A percentile compares a stretch with the other conserved stretches of the same genome.
Conservation (phyloP, 2,329 filamentous ascomycete genomes). For the Pseudocercospora macadamiae region DNA sequence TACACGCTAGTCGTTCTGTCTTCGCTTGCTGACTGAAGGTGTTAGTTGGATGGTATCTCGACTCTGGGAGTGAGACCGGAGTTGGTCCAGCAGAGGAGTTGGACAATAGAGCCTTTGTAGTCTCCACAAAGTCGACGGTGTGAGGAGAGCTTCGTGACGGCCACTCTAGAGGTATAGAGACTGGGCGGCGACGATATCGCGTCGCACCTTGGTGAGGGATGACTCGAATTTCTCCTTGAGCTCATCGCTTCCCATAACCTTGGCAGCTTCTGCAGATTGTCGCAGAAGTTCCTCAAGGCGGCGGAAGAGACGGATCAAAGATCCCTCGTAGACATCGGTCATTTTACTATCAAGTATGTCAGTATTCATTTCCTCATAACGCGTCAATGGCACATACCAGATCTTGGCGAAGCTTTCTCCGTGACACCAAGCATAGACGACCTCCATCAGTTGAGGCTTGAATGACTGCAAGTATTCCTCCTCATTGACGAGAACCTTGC, state of each 20-base stretch:
- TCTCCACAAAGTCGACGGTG: not conserved
- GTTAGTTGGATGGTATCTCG: not conserved
- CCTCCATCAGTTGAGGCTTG: slow-evolving; percentile 96
- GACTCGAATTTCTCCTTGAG: slow-evolving; percentile 89
- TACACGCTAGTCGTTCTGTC: not conserved
- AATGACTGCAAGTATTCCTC: slow-evolving; percentile 88
- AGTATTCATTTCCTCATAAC: not conserved
- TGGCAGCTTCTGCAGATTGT: slow-evolving; percentile 92
- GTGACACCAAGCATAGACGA: slow-evolving; percentile 88
- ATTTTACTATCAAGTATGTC: slow-evolving; percentile 71
- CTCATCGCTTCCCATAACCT: slow-evolving; percentile 98
- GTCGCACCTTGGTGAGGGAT: slow-evolving; percentile 79
- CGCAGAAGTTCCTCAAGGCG: slow-evolving; percentile 90
- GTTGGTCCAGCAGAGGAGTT: no score
- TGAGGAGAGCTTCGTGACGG: not conserved
- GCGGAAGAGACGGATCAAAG: slow-evolving; percentile 92
- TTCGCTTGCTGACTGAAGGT: not conserved
- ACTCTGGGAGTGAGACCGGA: no score
- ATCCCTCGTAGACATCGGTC: slow-evolving; percentile 97
- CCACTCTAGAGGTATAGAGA: slow-evolving; percentile 76
- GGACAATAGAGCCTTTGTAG: no score
- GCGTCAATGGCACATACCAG: slow-evolving; percentile 62
- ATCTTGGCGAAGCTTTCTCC: slow-evolving; percentile 90
- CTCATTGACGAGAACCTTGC: slow-evolving; percentile 91
- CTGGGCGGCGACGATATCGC: slow-evolving; percentile 94